A percentile compares a stretch with the other conserved stretches of the same genome.
Conservation (phyloP, 2,329 filamentous ascomycete species). For the Ophiosphaerella korrae region DNA sequence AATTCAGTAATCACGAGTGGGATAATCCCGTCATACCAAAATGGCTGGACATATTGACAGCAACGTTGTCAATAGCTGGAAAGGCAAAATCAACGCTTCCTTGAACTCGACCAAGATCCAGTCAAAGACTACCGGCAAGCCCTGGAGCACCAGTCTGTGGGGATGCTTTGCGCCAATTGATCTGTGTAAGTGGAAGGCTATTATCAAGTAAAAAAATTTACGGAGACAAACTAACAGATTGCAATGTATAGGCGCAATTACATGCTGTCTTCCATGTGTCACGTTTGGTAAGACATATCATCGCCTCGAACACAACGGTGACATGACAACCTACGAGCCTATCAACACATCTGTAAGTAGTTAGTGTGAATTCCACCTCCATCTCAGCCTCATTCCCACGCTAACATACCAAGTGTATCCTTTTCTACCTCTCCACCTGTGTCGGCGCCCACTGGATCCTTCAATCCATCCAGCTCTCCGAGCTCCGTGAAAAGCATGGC, state of each 20-base stretch:
- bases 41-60: too few species aligned
- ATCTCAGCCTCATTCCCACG: neutral
- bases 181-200: constrained; percentile 13
- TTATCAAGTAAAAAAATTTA: neutral
- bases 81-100: neutral
- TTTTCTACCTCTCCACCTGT: constrained; percentile 21
- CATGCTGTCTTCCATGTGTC: constrained; percentile 38
- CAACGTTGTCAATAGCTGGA: neutral
- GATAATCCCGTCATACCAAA: neutral
- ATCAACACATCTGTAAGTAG: constrained; percentile 38
- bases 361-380: neutral
- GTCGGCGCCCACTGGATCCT: constrained; percentile 21
- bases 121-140: neutral
- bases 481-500: constrained; percentile 29
- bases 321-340: constrained; percentile 38
- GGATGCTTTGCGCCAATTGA: constrained; percentile 30
- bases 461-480: constrained; percentile 26
- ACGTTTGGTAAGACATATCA: constrained; percentile 47
- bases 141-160: constrained; percentile 17
- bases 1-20: neutral
- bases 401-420: constrained; percentile 20
- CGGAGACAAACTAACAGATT: neutral
- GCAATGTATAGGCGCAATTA: neutral
- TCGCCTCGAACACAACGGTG: constrained; percentile 36
- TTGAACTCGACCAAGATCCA: neutral